phyloP scores from a whole-genome alignment of 2,329 filamentous ascomycete genomes.

The Cladophialophora chaetospira region DNA sequence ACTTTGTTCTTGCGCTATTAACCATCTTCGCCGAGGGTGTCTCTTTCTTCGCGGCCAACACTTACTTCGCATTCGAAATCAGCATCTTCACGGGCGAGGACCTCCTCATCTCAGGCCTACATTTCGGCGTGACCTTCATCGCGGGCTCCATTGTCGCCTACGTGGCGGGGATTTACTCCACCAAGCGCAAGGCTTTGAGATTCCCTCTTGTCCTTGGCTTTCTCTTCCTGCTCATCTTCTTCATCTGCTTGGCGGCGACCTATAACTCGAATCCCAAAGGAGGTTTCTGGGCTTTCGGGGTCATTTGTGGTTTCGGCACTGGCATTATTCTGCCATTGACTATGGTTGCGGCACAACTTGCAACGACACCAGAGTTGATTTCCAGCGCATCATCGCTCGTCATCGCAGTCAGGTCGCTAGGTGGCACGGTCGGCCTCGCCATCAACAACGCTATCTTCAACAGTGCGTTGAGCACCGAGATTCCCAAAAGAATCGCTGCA shows the following conservation, averaged over 20 bases:
- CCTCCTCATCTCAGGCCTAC: conserved; percentile 7
- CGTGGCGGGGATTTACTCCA: not conserved
- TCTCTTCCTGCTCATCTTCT: conserved; percentile 16
- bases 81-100: conserved; percentile 14
- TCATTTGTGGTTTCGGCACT: conserved; percentile 16
- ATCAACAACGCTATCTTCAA: conserved; percentile 23
- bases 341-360: conserved; percentile 16
- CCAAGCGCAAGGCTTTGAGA: conserved; percentile 5
- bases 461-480: conserved; percentile 1
- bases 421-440: conserved; percentile 17
- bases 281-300: conserved; percentile 13
- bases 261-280: not conserved
- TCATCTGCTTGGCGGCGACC: not conserved
- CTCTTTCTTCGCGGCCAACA: conserved; percentile 60
- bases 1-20: conserved; percentile 62
- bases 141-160: not conserved
- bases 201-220: conserved; percentile 19
- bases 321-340: conserved; percentile 18
- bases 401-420: conserved; percentile 14
- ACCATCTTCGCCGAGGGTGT: conserved; percentile 63
- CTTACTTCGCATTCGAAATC: conserved; percentile 21
- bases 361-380: conserved; percentile 19
- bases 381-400: conserved; percentile 16
- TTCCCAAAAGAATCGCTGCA: conserved; percentile 16
- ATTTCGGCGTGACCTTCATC: conserved; percentile 20